Base-by-base conservation (phyloP, 257 asterid species). In the Nemophila menziesii region DNA sequence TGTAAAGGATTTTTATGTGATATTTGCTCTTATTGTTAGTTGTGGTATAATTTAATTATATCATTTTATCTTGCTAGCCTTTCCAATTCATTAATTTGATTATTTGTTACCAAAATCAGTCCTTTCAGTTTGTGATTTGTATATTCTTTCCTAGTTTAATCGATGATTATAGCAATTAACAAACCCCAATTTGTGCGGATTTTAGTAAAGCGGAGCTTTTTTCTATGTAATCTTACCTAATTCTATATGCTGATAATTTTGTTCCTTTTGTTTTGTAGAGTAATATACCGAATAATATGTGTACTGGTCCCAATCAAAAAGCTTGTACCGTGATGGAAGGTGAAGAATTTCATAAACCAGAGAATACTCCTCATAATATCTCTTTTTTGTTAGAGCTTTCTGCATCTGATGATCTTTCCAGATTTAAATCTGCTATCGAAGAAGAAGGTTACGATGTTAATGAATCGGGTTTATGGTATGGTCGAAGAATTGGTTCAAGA, bases 381-480 rank as follows among this genome's bases (percentile, higher is more conserved):
- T 55, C 67, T 12, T 48, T 46, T 16, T 52, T 69, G 55, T 54
- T 69, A 12, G 75, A 64, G 46, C 42, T 69, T 12, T 39, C 75
- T 17, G 75, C 75, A 11, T 56, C 52, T 4, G 75, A 69, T 60
- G 71, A 69, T 51, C 18, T 69, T 39, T 41, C 36, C 18, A 57
- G 67, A 22, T 64, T 69, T 20, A 39, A 15, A 13, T 44, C 33
- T 55, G 75, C 68, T 41, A 62, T 64, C 9, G 75, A 64, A 60
- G 54, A 55, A 22, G 65, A 53, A 24, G 71, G 68, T 19, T 52
- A 15, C 21, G 39, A 39, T 20, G 16, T 64, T 11, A 51, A 64
- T 26, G 71, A 63, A 46, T 47, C 48, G 11, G 57, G 68, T 5
- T 39, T 51, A n/a, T 69, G 75, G 75, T 69, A 64, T 33, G 65